Base-by-base conservation (phyloP, 73 alveolate genomes). In the Blepharisma stoltei region DNA sequence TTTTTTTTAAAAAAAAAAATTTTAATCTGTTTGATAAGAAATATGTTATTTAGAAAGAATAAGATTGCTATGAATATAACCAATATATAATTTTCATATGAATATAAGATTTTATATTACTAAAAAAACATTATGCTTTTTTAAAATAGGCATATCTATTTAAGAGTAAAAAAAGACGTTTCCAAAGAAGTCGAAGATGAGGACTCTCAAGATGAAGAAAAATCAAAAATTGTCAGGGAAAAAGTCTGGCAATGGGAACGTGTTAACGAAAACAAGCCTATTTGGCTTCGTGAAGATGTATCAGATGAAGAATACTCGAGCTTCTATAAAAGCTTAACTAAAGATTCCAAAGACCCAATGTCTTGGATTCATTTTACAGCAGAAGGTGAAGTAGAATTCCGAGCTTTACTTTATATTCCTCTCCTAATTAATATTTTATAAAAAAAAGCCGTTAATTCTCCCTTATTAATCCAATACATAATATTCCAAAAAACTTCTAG, bases 331-430 rank as follows among this genome's bases (percentile, higher is more conserved):
- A 89, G 95, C 53, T 89, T 96, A 81, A 68, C 99, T 44, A 97
- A 97, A 92, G 99, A 94, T 80, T 92, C 92, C 52, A 96, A 89
- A 81, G 97, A 94, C 73, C 99, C 99, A 23, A 84, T 97, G 55
- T 90, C 97, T 67, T 96, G 93, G 91, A 91, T 94, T 6, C 99
- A 97, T 86, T 95, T 97, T 92, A 88, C 94, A 75, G 97, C 98
- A 21, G 99, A 97, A 89, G 99, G 99, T 54, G 99, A 97, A 86
- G 94, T 97, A 18, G 98, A 94, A 76, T 97, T 96, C 95, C 94
- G 96, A 82, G 85, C 98, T 38, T 86, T 97, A 18, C 88, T 97
- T 54, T 96, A 85, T 87, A 71, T 95, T 48, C 99, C 99, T 52
- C n/a, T n/a, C n/a, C n/a, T n/a, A n/a, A n/a, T n/a, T n/a, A n/a